Evolutionary conservation across 805 yeast genomes (phyloP).

Genomic region (Wickerhamomyces hampshirensis): DNA sequence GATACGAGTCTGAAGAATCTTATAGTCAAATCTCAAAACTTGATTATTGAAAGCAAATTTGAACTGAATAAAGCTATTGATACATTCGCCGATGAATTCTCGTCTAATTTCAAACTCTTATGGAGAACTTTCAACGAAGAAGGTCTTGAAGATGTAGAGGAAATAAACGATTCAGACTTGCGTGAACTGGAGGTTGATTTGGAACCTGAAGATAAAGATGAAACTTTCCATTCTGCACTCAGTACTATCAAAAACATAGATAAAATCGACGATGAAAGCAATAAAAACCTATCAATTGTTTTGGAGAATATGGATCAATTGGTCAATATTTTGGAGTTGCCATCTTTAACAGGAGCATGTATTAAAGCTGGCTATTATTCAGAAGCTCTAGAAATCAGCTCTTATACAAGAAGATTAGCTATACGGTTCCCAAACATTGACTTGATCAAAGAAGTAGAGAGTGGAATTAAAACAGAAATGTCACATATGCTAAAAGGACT

Average conservation of each 20-base stretch:
- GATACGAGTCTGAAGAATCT: constrained; percentile 41
- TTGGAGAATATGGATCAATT: constrained; percentile 64
- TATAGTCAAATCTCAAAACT: constrained; percentile 29
- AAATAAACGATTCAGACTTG: constrained; percentile 18
- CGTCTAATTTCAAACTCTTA: constrained; percentile 25
- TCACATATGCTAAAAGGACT: constrained; percentile 67
- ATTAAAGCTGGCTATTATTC: constrained; percentile 82
- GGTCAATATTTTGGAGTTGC: constrained; percentile 76
- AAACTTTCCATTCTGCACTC: constrained; percentile 26
- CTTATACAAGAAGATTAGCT: constrained; percentile 62
- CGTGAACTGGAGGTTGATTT: constrained; percentile 22
- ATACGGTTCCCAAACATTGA: constrained; percentile 62
- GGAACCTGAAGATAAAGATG: constrained; percentile 18
- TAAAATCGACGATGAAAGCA: constrained; percentile 4
- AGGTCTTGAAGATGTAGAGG: constrained; percentile 28
- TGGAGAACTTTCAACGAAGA: constrained; percentile 27
- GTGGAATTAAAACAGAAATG: constrained; percentile 51
- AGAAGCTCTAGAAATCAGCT: constrained; percentile 81
- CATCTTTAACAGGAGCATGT: constrained; percentile 79
- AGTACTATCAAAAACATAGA: constrained; percentile 19
- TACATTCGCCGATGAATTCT: constrained; percentile 30
- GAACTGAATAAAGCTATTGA: constrained; percentile 26
- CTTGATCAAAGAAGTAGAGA: constrained; percentile 45
- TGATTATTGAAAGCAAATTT: constrained; percentile 42
- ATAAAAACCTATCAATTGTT: constrained; percentile 32